These are phyloP conservation scores for Aspergillus sergii DNA, from an alignment of 2,329 filamentous ascomycete species.

Conservation along the genomic window DNA sequence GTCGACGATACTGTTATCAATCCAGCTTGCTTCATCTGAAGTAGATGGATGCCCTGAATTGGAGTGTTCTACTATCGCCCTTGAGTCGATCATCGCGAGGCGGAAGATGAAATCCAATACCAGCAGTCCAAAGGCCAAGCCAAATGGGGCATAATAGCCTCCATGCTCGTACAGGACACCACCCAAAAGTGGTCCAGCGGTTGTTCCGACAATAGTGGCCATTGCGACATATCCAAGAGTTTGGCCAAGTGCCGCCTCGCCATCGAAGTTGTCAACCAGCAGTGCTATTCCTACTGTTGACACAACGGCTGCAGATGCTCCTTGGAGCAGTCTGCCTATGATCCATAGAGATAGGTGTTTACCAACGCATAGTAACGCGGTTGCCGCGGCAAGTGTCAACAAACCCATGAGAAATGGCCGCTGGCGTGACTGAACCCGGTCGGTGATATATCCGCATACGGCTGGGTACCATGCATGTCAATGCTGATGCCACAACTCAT, in stretches of 20 bases:
- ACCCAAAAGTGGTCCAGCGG: conserved; percentile 69
- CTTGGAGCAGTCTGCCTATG: conserved; percentile 67
- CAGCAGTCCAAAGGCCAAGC: conserved; percentile 44
- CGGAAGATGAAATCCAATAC: conserved; percentile 57
- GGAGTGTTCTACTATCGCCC: neutral
- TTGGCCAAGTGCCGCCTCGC: conserved; percentile 61
- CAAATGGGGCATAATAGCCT: conserved; percentile 45
- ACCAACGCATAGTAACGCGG: conserved; percentile 67
- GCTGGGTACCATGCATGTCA: neutral
- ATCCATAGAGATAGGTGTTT: conserved; percentile 62
- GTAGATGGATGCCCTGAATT: neutral
- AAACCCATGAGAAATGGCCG: neutral
- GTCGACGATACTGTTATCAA: neutral
- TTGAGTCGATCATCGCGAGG: conserved; percentile 54
- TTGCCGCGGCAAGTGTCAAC: conserved; percentile 33
- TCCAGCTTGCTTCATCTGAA: neutral
- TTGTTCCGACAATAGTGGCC: conserved; percentile 64
- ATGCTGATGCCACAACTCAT: neutral
- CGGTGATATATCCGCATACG: neutral
- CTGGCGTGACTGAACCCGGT: neutral
- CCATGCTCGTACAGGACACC: conserved; percentile 65
- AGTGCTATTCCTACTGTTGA: conserved; percentile 74
- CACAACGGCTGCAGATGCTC: conserved; percentile 68
- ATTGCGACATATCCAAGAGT: conserved; percentile 69
- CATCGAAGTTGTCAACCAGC: conserved; percentile 66